Conservation (phyloP, 768 basidiomycete species). For the Fibroporia radiculosa region DNA sequence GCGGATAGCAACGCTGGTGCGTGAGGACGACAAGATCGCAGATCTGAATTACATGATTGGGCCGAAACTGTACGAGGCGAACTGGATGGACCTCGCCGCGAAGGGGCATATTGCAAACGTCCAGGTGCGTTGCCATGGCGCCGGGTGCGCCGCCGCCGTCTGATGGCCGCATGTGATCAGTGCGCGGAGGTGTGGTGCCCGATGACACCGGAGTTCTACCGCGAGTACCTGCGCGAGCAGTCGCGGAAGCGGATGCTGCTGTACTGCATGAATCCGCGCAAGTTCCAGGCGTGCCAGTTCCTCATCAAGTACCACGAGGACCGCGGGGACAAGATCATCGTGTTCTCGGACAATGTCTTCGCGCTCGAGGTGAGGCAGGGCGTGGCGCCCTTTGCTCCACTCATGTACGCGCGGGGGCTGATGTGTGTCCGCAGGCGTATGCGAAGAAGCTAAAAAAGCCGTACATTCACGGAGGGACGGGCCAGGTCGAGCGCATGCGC, state of each 20-base stretch:
- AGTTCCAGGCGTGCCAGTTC: slow-evolving; percentile 99
- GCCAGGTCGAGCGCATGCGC: slow-evolving; percentile 92
- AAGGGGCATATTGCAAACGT: slow-evolving; percentile 99
- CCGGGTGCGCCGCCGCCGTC: background rate
- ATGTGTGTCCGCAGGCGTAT: slow-evolving; percentile 51
- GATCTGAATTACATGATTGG: slow-evolving; percentile 99
- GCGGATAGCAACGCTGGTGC: slow-evolving; percentile 82
- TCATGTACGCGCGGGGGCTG: background rate
- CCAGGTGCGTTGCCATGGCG: slow-evolving; percentile 53
- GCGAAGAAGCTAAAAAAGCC: slow-evolving; percentile 90
- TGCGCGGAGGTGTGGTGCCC: slow-evolving; percentile 99
- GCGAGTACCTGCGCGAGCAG: slow-evolving; percentile 90
- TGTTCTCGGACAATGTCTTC: slow-evolving; percentile 98
- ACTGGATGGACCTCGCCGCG: slow-evolving; percentile 99
- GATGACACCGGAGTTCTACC: slow-evolving; percentile 99
- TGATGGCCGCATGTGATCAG: slow-evolving; percentile 29
- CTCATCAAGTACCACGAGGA: slow-evolving; percentile 97
- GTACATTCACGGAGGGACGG: slow-evolving; percentile 94
- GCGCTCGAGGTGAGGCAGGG: slow-evolving; percentile 77
- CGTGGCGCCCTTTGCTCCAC: background rate
- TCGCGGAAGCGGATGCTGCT: slow-evolving; percentile 91
- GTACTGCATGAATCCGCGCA: slow-evolving; percentile 99
- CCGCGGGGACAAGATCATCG: slow-evolving; percentile 97
- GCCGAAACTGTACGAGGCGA: slow-evolving; percentile 98
- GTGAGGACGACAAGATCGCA: slow-evolving; percentile 98